These are phyloP conservation scores for Fulvia fulva DNA, from an alignment of 2,329 filamentous ascomycete species.

Conservation along the genomic window DNA sequence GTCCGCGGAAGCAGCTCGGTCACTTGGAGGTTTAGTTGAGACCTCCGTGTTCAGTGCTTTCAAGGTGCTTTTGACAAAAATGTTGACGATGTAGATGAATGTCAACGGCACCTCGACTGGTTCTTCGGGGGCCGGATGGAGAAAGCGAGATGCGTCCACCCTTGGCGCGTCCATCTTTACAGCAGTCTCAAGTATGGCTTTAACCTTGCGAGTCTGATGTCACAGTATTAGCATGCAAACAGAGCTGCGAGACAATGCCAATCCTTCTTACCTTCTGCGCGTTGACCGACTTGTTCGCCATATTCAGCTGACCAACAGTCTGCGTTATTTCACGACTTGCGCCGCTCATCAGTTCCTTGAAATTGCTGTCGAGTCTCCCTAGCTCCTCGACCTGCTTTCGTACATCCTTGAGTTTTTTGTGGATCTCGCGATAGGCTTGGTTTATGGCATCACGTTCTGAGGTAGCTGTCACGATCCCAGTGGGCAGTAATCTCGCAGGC, in stretches of 20 bases:
- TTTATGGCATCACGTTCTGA: slow-evolving; percentile 11
- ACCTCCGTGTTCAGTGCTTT: slow-evolving; percentile 51
- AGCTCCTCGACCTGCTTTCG: slow-evolving; percentile 53
- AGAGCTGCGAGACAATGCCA: not conserved
- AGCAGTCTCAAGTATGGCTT: not conserved
- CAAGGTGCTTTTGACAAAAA: slow-evolving; percentile 69
- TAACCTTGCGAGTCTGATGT: not conserved
- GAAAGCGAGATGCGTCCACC: slow-evolving; percentile 27
- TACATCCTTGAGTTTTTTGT: slow-evolving; percentile 56
- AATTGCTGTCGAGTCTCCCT: slow-evolving; percentile 34
- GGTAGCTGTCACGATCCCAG: slow-evolving; percentile 4
- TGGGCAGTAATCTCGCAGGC: not conserved
- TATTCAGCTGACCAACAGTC: slow-evolving; percentile 70
- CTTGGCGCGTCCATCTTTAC: not conserved
- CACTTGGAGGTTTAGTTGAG: slow-evolving; percentile 19
- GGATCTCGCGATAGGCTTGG: slow-evolving; percentile 13
- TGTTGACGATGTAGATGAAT: slow-evolving; percentile 70
- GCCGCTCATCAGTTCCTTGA: slow-evolving; percentile 44
- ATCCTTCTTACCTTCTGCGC: slow-evolving; percentile 48
- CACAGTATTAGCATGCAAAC: slow-evolving; percentile 1
- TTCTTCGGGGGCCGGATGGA: slow-evolving; percentile 32
- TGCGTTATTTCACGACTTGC: slow-evolving; percentile 59
- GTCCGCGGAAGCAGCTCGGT: slow-evolving; percentile 54
- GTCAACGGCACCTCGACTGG: slow-evolving; percentile 38
- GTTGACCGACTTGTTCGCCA: slow-evolving; percentile 58